These are phyloP conservation scores for Amanita rimosa DNA, from an alignment of 768 basidiomycete species.

Conservation along the genomic window DNA sequence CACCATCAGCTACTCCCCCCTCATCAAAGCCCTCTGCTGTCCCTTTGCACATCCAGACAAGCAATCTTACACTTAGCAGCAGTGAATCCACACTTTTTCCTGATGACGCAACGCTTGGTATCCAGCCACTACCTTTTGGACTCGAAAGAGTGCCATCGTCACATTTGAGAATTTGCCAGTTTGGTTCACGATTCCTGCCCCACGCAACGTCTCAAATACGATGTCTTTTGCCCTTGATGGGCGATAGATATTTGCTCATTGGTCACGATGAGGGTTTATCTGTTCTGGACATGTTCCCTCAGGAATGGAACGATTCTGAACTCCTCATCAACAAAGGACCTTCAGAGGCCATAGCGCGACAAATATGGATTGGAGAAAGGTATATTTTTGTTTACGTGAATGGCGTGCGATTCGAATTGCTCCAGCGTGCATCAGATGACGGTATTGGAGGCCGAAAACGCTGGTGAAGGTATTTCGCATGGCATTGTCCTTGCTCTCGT, in stretches of 20 bases:
- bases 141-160: conserved; percentile 46
- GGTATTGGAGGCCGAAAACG: conserved; percentile 57
- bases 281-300: conserved; percentile 74
- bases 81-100: conserved; percentile 16
- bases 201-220: conserved; percentile 68
- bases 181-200: conserved; percentile 80
- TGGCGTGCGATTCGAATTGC: neutral
- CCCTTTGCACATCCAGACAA: conserved; percentile 35
- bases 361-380: conserved; percentile 75
- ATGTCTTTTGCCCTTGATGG: conserved; percentile 59
- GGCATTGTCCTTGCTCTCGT: conserved; percentile 74
- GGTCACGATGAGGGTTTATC: conserved; percentile 76
- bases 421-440: conserved; percentile 69
- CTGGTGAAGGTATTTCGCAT: conserved; percentile 37
- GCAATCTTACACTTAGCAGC: conserved; percentile 21
- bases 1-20: conserved; percentile 7
- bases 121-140: conserved; percentile 29
- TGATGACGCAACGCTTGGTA: conserved; percentile 17
- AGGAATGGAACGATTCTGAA: conserved; percentile 50
- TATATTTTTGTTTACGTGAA: conserved; percentile 18
- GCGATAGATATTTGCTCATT: conserved; percentile 57
- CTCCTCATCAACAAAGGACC: conserved; percentile 45
- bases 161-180: conserved; percentile 60
- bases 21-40: conserved; percentile 10
- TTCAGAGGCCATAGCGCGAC: conserved; percentile 53